Conservation (phyloP, 805 yeast species). For the Yamadazyma takamatsuzukensis region DNA sequence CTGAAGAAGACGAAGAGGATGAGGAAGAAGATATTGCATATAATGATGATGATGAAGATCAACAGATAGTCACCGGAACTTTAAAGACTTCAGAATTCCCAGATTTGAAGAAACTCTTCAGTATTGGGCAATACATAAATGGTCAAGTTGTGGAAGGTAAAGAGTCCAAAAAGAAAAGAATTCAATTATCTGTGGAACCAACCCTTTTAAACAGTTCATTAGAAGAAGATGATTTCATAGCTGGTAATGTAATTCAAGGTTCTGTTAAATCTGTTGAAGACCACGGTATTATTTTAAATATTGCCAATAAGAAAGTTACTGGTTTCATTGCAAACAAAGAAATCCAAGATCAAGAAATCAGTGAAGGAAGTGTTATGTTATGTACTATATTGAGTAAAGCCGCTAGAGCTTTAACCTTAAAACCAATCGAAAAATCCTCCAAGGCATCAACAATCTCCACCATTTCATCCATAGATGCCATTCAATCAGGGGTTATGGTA, state of each 20-base stretch:
- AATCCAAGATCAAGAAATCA: constrained; percentile 30
- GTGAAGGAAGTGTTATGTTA: constrained; percentile 68
- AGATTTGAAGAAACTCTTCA: constrained; percentile 49
- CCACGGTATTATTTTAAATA: constrained; percentile 77
- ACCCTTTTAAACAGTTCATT: constrained; percentile 59
- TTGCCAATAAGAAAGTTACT: constrained; percentile 54
- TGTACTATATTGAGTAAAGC: constrained; percentile 49
- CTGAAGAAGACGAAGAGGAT: constrained; percentile 37
- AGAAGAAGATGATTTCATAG: constrained; percentile 59
- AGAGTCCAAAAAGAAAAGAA: constrained; percentile 49
- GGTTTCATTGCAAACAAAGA: constrained; percentile 81
- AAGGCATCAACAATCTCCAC: constrained; percentile 48
- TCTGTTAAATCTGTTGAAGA: constrained; percentile 81
- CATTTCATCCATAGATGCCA: constrained; percentile 71
- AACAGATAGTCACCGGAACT: constrained; percentile 19
- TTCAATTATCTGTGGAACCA: constrained; percentile 74
- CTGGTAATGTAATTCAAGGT: constrained; percentile 70
- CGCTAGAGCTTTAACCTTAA: constrained; percentile 55
- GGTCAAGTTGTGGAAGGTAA: constrained; percentile 64
- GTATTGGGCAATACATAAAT: constrained; percentile 80
- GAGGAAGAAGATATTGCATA: constrained; percentile 28
- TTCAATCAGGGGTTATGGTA: constrained; percentile 81
- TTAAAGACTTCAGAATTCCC: constrained; percentile 45
- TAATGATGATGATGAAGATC: constrained; percentile 33
- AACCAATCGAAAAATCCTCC: constrained; percentile 37